These are phyloP conservation scores for Zalaria obscura DNA, from an alignment of 2,329 filamentous ascomycete genomes.

Conservation along the genomic window DNA sequence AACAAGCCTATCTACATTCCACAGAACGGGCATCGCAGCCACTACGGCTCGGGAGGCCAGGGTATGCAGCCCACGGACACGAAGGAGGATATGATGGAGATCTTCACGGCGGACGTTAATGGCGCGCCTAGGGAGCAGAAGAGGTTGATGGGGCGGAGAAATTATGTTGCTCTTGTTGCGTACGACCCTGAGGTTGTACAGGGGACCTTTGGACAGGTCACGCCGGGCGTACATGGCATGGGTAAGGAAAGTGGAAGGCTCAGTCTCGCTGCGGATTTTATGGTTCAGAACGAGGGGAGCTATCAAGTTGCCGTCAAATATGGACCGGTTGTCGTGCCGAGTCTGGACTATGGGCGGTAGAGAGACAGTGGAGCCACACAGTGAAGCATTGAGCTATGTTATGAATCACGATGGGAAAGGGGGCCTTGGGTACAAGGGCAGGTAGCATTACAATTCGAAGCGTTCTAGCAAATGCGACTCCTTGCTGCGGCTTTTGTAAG, in stretches of 20 bases:
- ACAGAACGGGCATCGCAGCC: slow-evolving; percentile 61
- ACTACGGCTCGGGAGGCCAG: slow-evolving; percentile 27
- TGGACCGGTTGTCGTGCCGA: slow-evolving; percentile 88
- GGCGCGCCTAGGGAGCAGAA: slow-evolving; percentile 66
- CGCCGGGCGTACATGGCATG: slow-evolving; percentile 13
- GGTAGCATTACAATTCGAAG: too few species aligned
- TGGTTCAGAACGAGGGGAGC: slow-evolving; percentile 81
- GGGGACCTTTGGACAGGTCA: slow-evolving; percentile 12
- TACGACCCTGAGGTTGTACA: slow-evolving; percentile 75
- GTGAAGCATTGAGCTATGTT: too few species aligned
- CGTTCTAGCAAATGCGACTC: too few species aligned
- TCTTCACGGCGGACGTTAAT: slow-evolving; percentile 87
- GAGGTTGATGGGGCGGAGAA: slow-evolving; percentile 82
- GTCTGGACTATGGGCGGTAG: slow-evolving; percentile 35
- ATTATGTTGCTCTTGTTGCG: slow-evolving; percentile 86
- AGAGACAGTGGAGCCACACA: neutral
- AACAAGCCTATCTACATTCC: slow-evolving; percentile 64
- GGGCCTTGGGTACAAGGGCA: too few species aligned
- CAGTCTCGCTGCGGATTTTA: slow-evolving; percentile 87
- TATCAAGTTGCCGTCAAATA: slow-evolving; percentile 84
- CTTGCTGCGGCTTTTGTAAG: too few species aligned
- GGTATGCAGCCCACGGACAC: slow-evolving; percentile 58
- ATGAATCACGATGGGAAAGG: too few species aligned
- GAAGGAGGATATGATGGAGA: slow-evolving; percentile 99
- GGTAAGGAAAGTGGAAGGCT: slow-evolving; percentile 37